Evolutionary conservation across 495 filamentous ascomycete genomes (phyloP).

Genomic region (Hypoxylon perforatum): DNA sequence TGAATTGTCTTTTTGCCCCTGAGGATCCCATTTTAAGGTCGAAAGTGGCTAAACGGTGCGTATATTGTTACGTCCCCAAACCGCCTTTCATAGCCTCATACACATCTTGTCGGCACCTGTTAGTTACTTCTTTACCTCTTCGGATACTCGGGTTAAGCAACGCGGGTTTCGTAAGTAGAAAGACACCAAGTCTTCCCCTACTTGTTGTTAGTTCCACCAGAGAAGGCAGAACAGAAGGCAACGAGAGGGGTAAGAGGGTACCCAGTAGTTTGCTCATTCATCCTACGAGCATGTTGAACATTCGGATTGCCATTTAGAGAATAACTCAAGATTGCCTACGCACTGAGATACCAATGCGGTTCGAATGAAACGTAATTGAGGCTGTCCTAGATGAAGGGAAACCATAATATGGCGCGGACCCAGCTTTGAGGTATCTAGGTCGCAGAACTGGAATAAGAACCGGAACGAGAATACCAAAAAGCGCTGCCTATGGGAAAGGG

Average conservation of each 20-base stretch:
- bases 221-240: slow-evolving; percentile 15
- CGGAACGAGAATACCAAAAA: slow-evolving; percentile 13
- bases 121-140: slow-evolving; percentile 4
- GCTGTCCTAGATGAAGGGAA: slow-evolving; percentile 11
- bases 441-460: too few relatives aligned
- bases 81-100: slow-evolving; percentile 16
- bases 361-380: slow-evolving; percentile 2
- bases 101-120: slow-evolving; percentile 2
- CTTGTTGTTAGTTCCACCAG: slow-evolving; percentile 24
- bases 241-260: not conserved
- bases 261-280: slow-evolving; percentile 41
- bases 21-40: slow-evolving; percentile 38
- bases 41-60: slow-evolving; percentile 23
- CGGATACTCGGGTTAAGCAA: slow-evolving; percentile 29
- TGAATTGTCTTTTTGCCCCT: slow-evolving; percentile 40
- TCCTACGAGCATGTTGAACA: slow-evolving; percentile 35
- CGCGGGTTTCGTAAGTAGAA: slow-evolving; percentile 31
- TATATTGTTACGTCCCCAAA: slow-evolving; percentile 31
- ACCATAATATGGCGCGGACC: slow-evolving; percentile 17
- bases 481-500: slow-evolving; percentile 13
- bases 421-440: slow-evolving; percentile 4
- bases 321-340: slow-evolving; percentile 29
- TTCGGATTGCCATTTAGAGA: slow-evolving; percentile 29
- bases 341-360: slow-evolving; percentile 18
- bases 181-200: slow-evolving; percentile 34